These are phyloP conservation scores for Xylaria flabelliformis DNA, from an alignment of 495 filamentous ascomycete species.

Conservation along the genomic window DNA sequence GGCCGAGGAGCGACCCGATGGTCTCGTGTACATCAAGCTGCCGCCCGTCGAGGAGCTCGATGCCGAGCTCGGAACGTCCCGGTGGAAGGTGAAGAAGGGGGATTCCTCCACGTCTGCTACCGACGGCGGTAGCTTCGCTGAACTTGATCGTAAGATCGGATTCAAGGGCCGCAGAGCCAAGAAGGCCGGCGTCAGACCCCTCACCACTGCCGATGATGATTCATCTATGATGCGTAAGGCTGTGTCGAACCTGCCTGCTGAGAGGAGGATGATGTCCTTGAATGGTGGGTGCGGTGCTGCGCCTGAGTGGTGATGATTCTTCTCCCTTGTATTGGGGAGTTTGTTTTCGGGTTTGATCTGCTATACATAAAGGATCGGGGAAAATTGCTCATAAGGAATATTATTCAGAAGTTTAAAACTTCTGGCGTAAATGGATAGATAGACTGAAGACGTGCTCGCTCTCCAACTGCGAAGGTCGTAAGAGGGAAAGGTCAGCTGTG, in stretches of 20 bases:
- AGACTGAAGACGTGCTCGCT: background rate
- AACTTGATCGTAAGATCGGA: constrained; percentile 69
- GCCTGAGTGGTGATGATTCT: constrained; percentile 71
- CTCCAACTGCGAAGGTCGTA: background rate
- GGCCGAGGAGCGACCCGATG: constrained; percentile 78
- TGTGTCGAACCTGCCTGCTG: background rate
- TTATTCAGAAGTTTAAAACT: background rate
- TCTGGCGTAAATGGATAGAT: background rate
- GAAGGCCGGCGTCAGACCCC: constrained; percentile 50
- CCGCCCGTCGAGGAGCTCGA: constrained; percentile 89
- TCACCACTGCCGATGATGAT: constrained; percentile 42
- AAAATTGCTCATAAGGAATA: background rate
- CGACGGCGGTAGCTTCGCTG: constrained; percentile 54
- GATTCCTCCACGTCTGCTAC: constrained; percentile 57
- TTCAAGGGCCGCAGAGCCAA: constrained; percentile 49
- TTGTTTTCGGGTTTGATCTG: background rate
- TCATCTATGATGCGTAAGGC: background rate
- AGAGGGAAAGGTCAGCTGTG: background rate
- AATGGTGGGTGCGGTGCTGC: constrained; percentile 58
- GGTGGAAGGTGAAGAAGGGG: constrained; percentile 81
- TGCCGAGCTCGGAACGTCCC: constrained; percentile 76
- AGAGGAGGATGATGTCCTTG: constrained; percentile 45
- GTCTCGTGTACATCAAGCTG: constrained; percentile 84
- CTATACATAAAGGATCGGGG: background rate
- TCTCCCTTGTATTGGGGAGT: background rate